These are phyloP conservation scores for Cystofilobasidium macerans DNA, from an alignment of 768 basidiomycete genomes.

Conservation along the genomic window DNA sequence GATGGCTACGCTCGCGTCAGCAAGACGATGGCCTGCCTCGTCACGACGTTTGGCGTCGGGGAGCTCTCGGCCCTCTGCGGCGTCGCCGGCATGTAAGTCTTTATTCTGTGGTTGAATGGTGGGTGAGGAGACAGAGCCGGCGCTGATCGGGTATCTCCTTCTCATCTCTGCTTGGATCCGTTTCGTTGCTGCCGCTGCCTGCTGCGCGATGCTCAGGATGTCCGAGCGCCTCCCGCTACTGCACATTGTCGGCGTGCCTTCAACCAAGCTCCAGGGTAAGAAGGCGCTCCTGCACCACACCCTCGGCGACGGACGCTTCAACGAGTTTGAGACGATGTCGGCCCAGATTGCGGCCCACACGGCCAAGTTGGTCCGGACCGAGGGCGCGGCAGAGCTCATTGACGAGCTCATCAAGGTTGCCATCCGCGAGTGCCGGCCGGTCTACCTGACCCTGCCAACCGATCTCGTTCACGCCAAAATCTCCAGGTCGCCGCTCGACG, in stretches of 20 bases:
- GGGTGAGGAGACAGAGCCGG: no score
- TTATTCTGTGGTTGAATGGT: not conserved
- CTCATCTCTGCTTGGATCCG: no score
- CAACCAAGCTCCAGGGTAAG: conserved; percentile 54
- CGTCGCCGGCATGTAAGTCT: conserved; percentile 29
- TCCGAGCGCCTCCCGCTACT: conserved; percentile 80
- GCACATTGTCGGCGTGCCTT: conserved; percentile 76
- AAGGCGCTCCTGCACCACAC: conserved; percentile 62
- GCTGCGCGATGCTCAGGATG: conserved; percentile 40
- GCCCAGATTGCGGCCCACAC: conserved; percentile 64
- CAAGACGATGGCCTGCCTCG: conserved; percentile 50
- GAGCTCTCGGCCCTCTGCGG: conserved; percentile 53
- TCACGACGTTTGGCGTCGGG: conserved; percentile 87
- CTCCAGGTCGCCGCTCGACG: conserved; percentile 52
- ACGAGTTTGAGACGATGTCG: conserved; percentile 66
- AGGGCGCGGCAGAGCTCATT: conserved; percentile 55
- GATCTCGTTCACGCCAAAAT: conserved; percentile 64
- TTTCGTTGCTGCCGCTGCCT: no score
- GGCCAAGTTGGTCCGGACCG: conserved; percentile 48
- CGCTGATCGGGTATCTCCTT: no score
- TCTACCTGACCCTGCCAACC: conserved; percentile 72
- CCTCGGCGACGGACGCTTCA: conserved; percentile 41
- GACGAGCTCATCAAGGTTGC: conserved; percentile 60
- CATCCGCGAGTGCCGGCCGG: conserved; percentile 49
- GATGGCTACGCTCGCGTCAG: conserved; percentile 85